These are phyloP conservation scores for Candida krabiensis DNA, from an alignment of 805 yeast species.

Conservation along the genomic window DNA sequence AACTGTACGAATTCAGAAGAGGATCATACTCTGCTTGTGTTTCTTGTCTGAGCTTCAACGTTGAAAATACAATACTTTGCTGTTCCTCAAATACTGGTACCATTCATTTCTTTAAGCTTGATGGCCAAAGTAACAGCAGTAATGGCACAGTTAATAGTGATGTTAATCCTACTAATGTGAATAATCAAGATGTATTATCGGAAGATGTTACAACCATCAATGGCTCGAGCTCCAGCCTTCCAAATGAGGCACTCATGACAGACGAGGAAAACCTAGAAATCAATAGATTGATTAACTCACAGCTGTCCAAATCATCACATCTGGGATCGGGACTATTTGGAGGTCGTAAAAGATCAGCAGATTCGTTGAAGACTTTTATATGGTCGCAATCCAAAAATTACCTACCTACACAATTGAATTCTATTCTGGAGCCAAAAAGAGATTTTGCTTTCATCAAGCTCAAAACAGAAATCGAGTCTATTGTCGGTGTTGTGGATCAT, in stretches of 20 bases:
- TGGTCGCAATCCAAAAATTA: constrained; percentile 38
- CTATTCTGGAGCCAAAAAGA: constrained; percentile 84
- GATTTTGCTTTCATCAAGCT: constrained; percentile 89
- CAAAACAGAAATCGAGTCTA: constrained; percentile 21
- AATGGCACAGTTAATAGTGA: not conserved
- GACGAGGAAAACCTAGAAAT: constrained; percentile 28
- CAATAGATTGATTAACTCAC: constrained; percentile 29
- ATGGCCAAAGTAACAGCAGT: constrained; percentile 1
- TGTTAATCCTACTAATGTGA: not conserved
- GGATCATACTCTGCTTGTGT: constrained; percentile 86
- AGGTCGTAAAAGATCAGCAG: constrained; percentile 21
- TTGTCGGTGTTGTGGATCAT: constrained; percentile 37
- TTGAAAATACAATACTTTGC: constrained; percentile 67
- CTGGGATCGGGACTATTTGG: constrained; percentile 9
- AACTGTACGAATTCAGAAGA: constrained; percentile 72
- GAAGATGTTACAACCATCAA: constrained; percentile 6
- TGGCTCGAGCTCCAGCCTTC: constrained; percentile 12
- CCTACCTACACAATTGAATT: constrained; percentile 74
- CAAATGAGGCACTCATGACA: constrained; percentile 24
- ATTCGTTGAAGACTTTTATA: constrained; percentile 26
- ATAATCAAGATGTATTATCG: not conserved
- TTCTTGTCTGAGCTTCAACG: constrained; percentile 72
- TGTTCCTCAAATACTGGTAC: constrained; percentile 90
- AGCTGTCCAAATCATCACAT: constrained; percentile 10
- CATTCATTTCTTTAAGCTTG: constrained; percentile 71